These are phyloP conservation scores for Podospora didyma DNA, from an alignment of 495 filamentous ascomycete genomes.

Conservation along the genomic window DNA sequence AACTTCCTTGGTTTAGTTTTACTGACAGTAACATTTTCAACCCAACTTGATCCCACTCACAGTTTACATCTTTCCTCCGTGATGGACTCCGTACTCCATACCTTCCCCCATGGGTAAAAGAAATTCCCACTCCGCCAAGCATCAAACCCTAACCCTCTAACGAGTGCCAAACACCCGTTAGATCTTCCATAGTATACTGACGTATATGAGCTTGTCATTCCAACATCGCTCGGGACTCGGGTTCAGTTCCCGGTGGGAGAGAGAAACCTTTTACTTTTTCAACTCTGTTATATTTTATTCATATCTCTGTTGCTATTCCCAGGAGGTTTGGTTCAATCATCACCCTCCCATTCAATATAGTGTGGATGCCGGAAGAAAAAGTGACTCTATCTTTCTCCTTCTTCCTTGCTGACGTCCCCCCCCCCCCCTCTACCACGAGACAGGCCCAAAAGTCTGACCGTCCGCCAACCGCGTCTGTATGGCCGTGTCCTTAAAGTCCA, in stretches of 20 bases:
- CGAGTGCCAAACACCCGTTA: neutral
- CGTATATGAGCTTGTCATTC: neutral
- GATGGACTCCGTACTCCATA: too few relatives aligned
- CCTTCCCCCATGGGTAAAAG: too few relatives aligned
- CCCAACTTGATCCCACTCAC: too few relatives aligned
- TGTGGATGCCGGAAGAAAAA: neutral
- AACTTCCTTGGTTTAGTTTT: too few relatives aligned
- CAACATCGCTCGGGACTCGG: neutral
- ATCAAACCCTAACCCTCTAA: neutral
- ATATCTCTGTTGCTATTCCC: neutral
- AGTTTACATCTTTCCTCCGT: too few relatives aligned
- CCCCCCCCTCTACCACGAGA: slow-evolving; percentile 13
- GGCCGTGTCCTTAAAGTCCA: slow-evolving; percentile 52
- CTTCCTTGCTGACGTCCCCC: neutral
- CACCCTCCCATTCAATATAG: neutral
- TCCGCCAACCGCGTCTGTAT: slow-evolving; percentile 41
- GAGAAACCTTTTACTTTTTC: neutral
- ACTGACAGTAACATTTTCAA: too few relatives aligned
- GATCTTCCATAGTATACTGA: neutral
- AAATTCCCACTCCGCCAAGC: neutral
- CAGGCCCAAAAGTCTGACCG: slow-evolving; percentile 60
- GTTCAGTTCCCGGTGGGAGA: neutral
- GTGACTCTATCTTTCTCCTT: neutral
- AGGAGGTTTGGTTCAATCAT: neutral
- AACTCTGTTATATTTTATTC: neutral